A percentile compares a stretch with the other conserved stretches of the same genome.
Evolutionary conservation across 1,284 basidiomycete species (phyloP).

Genomic region (Papiliotrema laurentii): DNA sequence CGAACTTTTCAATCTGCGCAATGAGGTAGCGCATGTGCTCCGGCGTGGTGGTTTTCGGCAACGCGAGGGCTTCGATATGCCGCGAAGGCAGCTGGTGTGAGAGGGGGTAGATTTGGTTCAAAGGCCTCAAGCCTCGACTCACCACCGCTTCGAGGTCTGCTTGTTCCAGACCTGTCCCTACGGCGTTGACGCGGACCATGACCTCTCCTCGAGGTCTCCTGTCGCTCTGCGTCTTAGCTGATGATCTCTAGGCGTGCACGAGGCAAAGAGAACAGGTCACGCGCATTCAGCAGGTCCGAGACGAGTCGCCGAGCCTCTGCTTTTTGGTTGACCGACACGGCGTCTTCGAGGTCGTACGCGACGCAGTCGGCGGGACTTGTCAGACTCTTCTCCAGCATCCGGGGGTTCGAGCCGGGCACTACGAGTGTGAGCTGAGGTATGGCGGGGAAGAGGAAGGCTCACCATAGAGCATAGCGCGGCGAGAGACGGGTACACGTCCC

Average conservation of each 20-base stretch:
- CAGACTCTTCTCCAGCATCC: constrained; percentile 75
- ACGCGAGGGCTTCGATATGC: constrained; percentile 59
- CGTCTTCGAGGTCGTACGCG: constrained; percentile 84
- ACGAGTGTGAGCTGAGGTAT: background rate
- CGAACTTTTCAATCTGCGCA: constrained; percentile 35
- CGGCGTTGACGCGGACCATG: constrained; percentile 70
- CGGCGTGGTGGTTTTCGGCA: constrained; percentile 72
- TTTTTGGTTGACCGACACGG: constrained; percentile 68
- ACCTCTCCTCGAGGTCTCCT: constrained; percentile 51
- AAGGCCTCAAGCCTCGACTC: constrained; percentile 24
- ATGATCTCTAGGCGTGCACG: background rate
- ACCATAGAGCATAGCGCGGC: constrained; percentile 44
- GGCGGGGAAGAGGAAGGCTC: constrained; percentile 1
- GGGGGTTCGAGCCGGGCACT: constrained; percentile 71
- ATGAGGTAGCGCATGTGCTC: constrained; percentile 64
- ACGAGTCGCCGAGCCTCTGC: constrained; percentile 59
- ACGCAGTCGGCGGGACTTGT: constrained; percentile 62
- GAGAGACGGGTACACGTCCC: constrained; percentile 16
- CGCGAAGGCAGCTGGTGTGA: constrained; percentile 29
- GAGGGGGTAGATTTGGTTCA: background rate
- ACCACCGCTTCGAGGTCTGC: constrained; percentile 68
- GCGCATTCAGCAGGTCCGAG: constrained; percentile 54
- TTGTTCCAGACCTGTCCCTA: constrained; percentile 65
- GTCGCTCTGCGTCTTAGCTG: constrained; percentile 12
- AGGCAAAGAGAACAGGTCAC: constrained; percentile 2